A percentile compares a stretch with the other conserved stretches of the same genome.
These are phyloP conservation scores for Pseudogymnoascus sp. DNA, from an alignment of 2,329 filamentous ascomycete genomes.

Conservation along the genomic window DNA sequence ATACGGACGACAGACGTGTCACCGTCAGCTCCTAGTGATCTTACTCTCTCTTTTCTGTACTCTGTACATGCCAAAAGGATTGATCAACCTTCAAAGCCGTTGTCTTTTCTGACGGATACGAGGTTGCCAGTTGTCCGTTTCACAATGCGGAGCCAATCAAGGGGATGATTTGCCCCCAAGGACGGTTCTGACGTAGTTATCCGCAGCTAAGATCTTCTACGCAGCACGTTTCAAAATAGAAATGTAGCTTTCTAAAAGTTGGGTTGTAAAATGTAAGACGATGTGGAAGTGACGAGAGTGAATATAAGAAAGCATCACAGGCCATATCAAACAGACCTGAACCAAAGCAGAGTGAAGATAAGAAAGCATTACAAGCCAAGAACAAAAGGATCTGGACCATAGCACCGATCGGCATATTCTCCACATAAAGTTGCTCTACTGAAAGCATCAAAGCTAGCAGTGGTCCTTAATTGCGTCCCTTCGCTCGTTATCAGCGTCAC, in stretches of 20 bases:
- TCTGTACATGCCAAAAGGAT: background rate
- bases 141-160: conserved; percentile 2
- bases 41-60: background rate
- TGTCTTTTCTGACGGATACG: background rate
- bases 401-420: background rate
- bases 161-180: background rate
- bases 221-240: conserved; percentile 5
- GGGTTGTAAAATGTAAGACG: background rate
- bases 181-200: background rate
- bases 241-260: background rate
- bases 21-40: background rate
- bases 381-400: background rate
- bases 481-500: background rate
- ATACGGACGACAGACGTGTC: background rate
- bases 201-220: background rate
- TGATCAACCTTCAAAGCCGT: background rate
- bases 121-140: background rate
- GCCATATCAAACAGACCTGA: background rate
- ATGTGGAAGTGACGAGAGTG: background rate
- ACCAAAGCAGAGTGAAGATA: background rate
- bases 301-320: background rate
- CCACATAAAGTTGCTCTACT: background rate
- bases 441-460: background rate
- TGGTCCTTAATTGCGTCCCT: background rate
- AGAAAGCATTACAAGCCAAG: background rate